phyloP scores from a whole-genome alignment of 1,139 yeast genomes.

The Candida sanyaensis region DNA sequence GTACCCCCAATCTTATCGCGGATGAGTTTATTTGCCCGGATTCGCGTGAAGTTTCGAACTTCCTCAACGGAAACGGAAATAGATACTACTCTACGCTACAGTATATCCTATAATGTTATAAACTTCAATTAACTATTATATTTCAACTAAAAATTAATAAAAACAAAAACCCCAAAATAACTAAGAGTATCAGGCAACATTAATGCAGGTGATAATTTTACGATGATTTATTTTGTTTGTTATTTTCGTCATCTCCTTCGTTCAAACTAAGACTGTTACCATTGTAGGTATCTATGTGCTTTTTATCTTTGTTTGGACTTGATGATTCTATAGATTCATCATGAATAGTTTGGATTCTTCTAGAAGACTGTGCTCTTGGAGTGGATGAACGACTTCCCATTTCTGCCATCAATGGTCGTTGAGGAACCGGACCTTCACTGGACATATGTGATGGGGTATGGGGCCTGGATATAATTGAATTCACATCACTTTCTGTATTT shows the following conservation, averaged over 20 bases:
- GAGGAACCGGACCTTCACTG: constrained; percentile 9
- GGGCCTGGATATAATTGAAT: background rate
- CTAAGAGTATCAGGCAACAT: background rate
- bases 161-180: too few relatives aligned
- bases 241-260: constrained; percentile 18
- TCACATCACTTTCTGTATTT: constrained; percentile 1
- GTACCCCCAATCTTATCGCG: too few relatives aligned
- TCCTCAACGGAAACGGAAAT: too few relatives aligned
- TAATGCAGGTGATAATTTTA: background rate
- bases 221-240: constrained; percentile 1
- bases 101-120: too few relatives aligned
- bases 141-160: too few relatives aligned
- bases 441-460: constrained; percentile 4
- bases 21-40: background rate
- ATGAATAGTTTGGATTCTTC: constrained; percentile 25
- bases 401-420: constrained; percentile 7
- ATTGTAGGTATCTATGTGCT: constrained; percentile 19
- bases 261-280: constrained; percentile 23
- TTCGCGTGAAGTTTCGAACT: background rate
- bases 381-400: constrained; percentile 19
- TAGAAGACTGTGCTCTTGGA: constrained; percentile 20
- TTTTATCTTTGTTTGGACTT: constrained; percentile 7
- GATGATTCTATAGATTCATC: constrained; percentile 9
- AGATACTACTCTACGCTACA: too few relatives aligned
- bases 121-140: too few relatives aligned